Evolutionary conservation across 768 basidiomycete genomes (phyloP).

Genomic region (Antrodiella citrinella): DNA sequence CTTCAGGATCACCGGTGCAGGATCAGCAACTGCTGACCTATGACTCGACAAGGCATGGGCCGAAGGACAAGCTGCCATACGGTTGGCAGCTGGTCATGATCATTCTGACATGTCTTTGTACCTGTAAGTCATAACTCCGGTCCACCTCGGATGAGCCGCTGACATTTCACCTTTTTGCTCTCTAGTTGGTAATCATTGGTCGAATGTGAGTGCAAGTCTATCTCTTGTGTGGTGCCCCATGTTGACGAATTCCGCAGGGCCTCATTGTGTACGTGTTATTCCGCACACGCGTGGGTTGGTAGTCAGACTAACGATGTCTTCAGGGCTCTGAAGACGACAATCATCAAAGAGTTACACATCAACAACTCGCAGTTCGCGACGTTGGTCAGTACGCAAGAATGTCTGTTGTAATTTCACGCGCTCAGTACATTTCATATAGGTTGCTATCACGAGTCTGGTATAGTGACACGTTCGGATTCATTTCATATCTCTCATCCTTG

Average conservation of each 20-base stretch:
- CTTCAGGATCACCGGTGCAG: conserved; percentile 1
- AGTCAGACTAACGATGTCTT: background rate
- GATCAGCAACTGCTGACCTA: conserved; percentile 6
- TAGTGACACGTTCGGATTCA: too few species aligned
- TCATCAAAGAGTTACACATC: conserved; percentile 32
- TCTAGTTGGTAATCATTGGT: conserved; percentile 38
- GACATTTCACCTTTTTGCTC: too few species aligned
- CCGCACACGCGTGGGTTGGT: too few species aligned
- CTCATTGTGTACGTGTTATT: conserved; percentile 29
- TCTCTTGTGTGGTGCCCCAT: background rate
- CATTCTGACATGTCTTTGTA: conserved; percentile 31
- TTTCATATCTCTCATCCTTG: too few species aligned
- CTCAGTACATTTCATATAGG: conserved; percentile 13
- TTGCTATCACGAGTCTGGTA: conserved; percentile 30
- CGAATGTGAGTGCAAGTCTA: conserved; percentile 22
- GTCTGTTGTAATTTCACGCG: background rate
- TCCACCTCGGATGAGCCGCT: too few species aligned
- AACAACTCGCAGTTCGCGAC: conserved; percentile 38
- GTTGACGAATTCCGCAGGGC: conserved; percentile 17
- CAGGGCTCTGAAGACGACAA: conserved; percentile 34
- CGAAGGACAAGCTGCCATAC: conserved; percentile 25
- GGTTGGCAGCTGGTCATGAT: conserved; percentile 29
- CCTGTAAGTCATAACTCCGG: conserved; percentile 32
- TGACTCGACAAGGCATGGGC: background rate
- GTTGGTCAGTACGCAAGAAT: conserved; percentile 20